Percentiles rank a stretch among this genome's conserved stretches.
Evolutionary conservation across 2,329 filamentous ascomycete species (phyloP).

Genomic region (Cadophora sp.): DNA sequence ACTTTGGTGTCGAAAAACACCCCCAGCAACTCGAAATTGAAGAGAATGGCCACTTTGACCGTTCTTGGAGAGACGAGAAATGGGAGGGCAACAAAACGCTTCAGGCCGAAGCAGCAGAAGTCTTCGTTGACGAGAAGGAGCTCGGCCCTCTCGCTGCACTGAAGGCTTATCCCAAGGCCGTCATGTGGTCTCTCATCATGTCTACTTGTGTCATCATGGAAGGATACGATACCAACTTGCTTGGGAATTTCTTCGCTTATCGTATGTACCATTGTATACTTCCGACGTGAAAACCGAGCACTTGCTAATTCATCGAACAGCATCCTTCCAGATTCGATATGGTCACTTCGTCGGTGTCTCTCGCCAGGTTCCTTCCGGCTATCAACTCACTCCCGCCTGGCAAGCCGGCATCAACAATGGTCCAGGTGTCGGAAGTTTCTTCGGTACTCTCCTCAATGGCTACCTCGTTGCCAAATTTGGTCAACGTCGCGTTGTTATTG

Average conservation of each 20-base stretch:
- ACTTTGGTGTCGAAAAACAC: not conserved
- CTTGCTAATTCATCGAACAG: not conserved
- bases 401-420: not conserved
- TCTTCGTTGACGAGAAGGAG: not conserved
- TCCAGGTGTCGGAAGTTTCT: constrained; percentile 10
- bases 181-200: constrained; percentile 9
- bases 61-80: constrained; percentile 6
- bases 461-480: constrained; percentile 54
- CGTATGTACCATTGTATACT: not conserved
- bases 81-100: not conserved
- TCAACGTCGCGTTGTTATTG: constrained; percentile 53
- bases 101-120: not conserved
- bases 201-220: constrained; percentile 17
- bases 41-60: not conserved
- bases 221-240: not conserved
- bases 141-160: not conserved
- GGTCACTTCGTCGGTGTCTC: not conserved
- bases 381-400: constrained; percentile 10
- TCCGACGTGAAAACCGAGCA: no score
- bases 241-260: constrained; percentile 5
- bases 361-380: not conserved
- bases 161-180: constrained; percentile 3
- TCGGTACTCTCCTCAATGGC: constrained; percentile 42
- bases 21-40: not conserved
- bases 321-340: constrained; percentile 8